Evolutionary conservation across 2,329 filamentous ascomycete genomes (phyloP).

Genomic region (Lasiodiplodia gonubiensis): DNA sequence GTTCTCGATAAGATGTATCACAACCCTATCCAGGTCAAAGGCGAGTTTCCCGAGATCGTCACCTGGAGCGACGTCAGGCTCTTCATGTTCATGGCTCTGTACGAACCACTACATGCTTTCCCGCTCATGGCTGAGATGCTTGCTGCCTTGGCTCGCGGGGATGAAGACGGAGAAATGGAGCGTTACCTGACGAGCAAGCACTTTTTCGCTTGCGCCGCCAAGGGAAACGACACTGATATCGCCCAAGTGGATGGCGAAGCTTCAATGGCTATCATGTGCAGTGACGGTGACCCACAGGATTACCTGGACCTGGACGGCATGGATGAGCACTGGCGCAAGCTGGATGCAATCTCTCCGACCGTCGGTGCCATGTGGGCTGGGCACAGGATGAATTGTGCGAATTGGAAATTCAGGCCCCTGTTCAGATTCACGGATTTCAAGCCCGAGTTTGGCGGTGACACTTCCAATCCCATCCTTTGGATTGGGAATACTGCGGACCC

Average conservation of each 20-base stretch:
- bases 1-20: slow-evolving; percentile 48
- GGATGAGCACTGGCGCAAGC: slow-evolving; percentile 41
- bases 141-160: slow-evolving; percentile 40
- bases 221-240: slow-evolving; percentile 35
- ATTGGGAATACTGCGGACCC: slow-evolving; percentile 64
- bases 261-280: slow-evolving; percentile 45
- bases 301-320: slow-evolving; percentile 38
- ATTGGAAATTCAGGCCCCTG: slow-evolving; percentile 45
- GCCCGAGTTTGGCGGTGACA: slow-evolving; percentile 44
- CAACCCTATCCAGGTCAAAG: slow-evolving; percentile 46
- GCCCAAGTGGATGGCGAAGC: slow-evolving; percentile 32
- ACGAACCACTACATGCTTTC: slow-evolving; percentile 44
- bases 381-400: slow-evolving; percentile 46
- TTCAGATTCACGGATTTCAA: slow-evolving; percentile 39
- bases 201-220: slow-evolving; percentile 38
- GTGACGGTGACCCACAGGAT: slow-evolving; percentile 47
- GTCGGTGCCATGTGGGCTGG: slow-evolving; percentile 48
- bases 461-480: slow-evolving; percentile 62
- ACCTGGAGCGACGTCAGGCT: slow-evolving; percentile 49
- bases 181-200: slow-evolving; percentile 32
- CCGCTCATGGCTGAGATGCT: slow-evolving; percentile 44
- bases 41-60: slow-evolving; percentile 43
- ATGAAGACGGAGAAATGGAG: slow-evolving; percentile 38
- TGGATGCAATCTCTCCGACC: slow-evolving; percentile 43
- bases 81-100: slow-evolving; percentile 46